These are phyloP conservation scores for Tulasnella calospora DNA, from an alignment of 768 basidiomycete genomes.

Conservation along the genomic window DNA sequence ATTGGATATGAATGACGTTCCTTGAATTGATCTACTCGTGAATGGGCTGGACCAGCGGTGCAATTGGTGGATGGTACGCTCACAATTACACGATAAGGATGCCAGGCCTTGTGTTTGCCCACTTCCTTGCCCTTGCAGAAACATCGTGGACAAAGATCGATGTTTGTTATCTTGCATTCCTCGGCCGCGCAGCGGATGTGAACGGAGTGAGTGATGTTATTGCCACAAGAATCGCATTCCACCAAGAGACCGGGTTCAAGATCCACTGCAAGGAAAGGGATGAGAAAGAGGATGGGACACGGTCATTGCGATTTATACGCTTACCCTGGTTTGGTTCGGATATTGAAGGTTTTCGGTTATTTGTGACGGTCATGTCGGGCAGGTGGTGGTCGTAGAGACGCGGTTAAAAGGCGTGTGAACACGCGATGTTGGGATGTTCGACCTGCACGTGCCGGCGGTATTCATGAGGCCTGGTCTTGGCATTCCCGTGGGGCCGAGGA, in stretches of 20 bases:
- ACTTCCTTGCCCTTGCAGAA: constrained; percentile 92
- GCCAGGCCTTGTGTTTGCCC: constrained; percentile 73
- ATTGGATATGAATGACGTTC: constrained; percentile 97
- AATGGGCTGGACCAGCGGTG: background rate
- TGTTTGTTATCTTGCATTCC: constrained; percentile 62
- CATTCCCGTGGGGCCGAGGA: background rate
- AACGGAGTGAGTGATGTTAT: constrained; percentile 93
- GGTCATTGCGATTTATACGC: background rate
- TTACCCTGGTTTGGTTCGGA: background rate
- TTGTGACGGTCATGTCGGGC: constrained; percentile 25
- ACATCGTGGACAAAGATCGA: constrained; percentile 89
- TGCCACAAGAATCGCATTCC: constrained; percentile 74
- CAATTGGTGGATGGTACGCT: constrained; percentile 29
- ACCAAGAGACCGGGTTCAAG: constrained; percentile 73
- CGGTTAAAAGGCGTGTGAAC: background rate
- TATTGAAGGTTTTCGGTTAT: constrained; percentile 24
- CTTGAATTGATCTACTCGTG: constrained; percentile 40
- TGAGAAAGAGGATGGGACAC: background rate
- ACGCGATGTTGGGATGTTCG: constrained; percentile 1
- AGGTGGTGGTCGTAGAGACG: constrained; percentile 15
- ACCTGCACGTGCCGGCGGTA: constrained; percentile 2
- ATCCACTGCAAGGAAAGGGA: constrained; percentile 4
- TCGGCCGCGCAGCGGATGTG: constrained; percentile 93
- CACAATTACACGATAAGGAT: constrained; percentile 90
- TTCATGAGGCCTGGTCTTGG: background rate